Evolutionary conservation across 352 stramenopile species (phyloP), one percentile per base, ranked within the genome.

Genomic region (Phytophthora vignae): DNA sequence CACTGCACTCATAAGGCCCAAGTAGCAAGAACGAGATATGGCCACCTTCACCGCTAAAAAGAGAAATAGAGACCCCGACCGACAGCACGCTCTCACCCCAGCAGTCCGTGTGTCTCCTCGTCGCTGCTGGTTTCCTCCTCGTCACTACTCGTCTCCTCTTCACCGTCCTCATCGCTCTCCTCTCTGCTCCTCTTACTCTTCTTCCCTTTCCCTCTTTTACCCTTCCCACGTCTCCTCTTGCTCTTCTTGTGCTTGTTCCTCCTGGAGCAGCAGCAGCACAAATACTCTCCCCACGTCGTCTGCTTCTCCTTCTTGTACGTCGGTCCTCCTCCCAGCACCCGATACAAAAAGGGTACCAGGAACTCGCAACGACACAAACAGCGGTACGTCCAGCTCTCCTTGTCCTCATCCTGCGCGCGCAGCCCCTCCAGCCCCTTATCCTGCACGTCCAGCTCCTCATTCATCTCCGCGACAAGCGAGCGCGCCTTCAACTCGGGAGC

Each of bases 321-420:
- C 12, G 88, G 86, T 12, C 88, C 88, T 22, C 73, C 74, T 29
- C 81, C 79, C n/a, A 93, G 58, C 25, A 92, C 58, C n/a, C 84
- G 80, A 9, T 82, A 76, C 33, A 95, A 63, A 66, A 85, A 93
- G 4, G 88, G 87, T 21, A 93, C 82, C 9, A 95, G 71, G 44
- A 86, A 93, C 66, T 93, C 85, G 56, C 88, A 95, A 29, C 83
- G 83, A 68, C 88, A 95, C 49, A 83, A 83, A 62, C 88, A 95
- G 27, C 82, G 73, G 64, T 94, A 94, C 22, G 68, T 52, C 56
- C 81, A 90, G 55, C 77, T 85, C 61, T 92, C 87, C n/a, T 85
- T 82, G 55, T 91, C 83, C n/a, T 83, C 59, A 21, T n/a, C 12
- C n/a, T 29, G 29, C 11, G 14, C 17, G 14, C 55, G 46, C 4